Conservation (phyloP, 2,329 filamentous ascomycete genomes). For the Paecilomyces sp. region DNA sequence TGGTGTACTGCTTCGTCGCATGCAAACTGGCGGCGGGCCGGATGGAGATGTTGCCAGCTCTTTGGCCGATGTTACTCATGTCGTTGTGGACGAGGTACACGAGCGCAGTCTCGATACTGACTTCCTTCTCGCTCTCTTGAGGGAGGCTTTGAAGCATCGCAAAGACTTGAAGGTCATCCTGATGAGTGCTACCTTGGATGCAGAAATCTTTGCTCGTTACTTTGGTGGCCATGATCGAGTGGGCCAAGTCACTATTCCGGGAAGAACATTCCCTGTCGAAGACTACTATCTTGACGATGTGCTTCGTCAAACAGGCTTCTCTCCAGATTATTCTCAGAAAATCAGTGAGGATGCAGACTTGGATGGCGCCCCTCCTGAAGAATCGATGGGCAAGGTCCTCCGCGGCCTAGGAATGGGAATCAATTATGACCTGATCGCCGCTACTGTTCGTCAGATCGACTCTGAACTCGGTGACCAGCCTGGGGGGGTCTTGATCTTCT, state of each 20-base stretch:
- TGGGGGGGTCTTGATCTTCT: constrained; percentile 90
- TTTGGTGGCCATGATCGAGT: constrained; percentile 67
- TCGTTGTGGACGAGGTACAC: constrained; percentile 95
- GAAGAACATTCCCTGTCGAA: constrained; percentile 80
- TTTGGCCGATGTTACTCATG: constrained; percentile 82
- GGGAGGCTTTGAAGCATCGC: constrained; percentile 67
- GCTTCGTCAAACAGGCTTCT: constrained; percentile 69
- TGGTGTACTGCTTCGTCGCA: constrained; percentile 77
- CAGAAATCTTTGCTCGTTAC: constrained; percentile 74
- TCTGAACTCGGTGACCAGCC: constrained; percentile 63
- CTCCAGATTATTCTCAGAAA: constrained; percentile 27
- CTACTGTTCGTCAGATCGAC: constrained; percentile 77
- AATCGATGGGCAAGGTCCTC: constrained; percentile 60
- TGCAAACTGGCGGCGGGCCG: constrained; percentile 82
- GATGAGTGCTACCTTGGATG: constrained; percentile 95
- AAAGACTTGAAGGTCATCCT: constrained; percentile 82
- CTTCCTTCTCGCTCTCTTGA: constrained; percentile 79
- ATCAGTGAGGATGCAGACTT: constrained; percentile 24
- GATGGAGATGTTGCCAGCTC: constrained; percentile 74
- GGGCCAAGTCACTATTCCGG: constrained; percentile 76
- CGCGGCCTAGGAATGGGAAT: constrained; percentile 72
- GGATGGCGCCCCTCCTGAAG: constrained; percentile 37
- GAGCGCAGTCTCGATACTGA: constrained; percentile 93
- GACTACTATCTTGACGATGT: constrained; percentile 90
- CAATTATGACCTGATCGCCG: constrained; percentile 80